phyloP scores from a whole-genome alignment of 768 basidiomycete genomes.

The Paxillus involutus region DNA sequence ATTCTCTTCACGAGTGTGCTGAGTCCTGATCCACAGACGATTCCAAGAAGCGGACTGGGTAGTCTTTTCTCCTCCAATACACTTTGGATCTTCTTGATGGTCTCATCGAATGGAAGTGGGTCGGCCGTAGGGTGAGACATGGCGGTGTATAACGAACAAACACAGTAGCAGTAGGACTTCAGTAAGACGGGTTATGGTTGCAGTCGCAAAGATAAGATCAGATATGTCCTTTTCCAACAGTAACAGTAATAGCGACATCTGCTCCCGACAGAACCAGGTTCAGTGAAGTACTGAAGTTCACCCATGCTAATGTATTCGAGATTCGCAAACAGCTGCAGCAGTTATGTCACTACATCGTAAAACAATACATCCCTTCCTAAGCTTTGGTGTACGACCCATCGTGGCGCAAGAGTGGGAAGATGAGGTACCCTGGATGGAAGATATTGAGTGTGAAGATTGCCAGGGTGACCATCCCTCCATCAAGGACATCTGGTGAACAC shows the following conservation, averaged over 20 bases:
- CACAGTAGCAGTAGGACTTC: too few species aligned
- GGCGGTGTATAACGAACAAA: neutral
- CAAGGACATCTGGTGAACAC: constrained; percentile 41
- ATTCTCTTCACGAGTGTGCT: constrained; percentile 68
- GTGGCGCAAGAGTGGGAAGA: neutral
- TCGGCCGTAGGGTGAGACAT: constrained; percentile 14
- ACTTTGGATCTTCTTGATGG: constrained; percentile 28
- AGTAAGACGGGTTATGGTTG: too few species aligned
- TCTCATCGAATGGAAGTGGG: constrained; percentile 26
- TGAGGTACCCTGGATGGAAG: constrained; percentile 43
- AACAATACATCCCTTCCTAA: neutral
- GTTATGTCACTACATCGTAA: too few species aligned
- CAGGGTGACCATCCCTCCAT: constrained; percentile 47
- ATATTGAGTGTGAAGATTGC: constrained; percentile 47
- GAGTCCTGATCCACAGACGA: constrained; percentile 87
- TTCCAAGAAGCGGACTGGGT: constrained; percentile 65
- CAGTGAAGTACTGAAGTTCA: too few species aligned
- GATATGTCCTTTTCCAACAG: too few species aligned
- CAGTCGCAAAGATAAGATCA: too few species aligned
- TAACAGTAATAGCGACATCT: too few species aligned
- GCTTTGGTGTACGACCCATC: neutral
- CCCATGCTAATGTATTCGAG: too few species aligned
- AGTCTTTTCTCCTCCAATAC: constrained; percentile 33
- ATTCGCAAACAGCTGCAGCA: too few species aligned
- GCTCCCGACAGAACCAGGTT: too few species aligned